Base-by-base conservation (phyloP, 192 early-diverging fungal genomes). In the Lobosporangium transversale region DNA sequence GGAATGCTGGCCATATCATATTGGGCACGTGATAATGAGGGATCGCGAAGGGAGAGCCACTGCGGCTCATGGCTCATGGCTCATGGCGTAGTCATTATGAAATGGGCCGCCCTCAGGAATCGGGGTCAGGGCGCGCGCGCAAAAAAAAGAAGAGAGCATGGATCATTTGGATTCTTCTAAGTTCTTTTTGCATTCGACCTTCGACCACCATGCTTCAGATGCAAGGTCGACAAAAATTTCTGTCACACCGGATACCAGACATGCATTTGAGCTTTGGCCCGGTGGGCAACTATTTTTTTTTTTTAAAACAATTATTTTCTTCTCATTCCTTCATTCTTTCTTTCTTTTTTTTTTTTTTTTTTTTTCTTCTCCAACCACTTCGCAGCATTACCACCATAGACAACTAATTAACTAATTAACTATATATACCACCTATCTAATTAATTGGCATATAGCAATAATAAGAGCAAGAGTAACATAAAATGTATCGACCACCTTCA, bases 401-500 rank as follows among this genome's bases (percentile, higher is more conserved):
- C n/a, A n/a, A n/a, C n/a, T n/a, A n/a, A n/a, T n/a, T n/a, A n/a
- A n/a, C n/a, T n/a, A n/a, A n/a, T n/a, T n/a, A n/a, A n/a, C n/a
- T n/a, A n/a, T n/a, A n/a, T n/a, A n/a, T n/a, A n/a, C n/a, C n/a
- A n/a, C n/a, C n/a, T n/a, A n/a, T n/a, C n/a, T n/a, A n/a, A n/a
- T n/a, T n/a, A n/a, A n/a, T n/a, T n/a, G n/a, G n/a, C n/a, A n/a
- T n/a, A n/a, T n/a, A n/a, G n/a, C n/a, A n/a, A n/a, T n/a, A n/a
- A n/a, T n/a, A n/a, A n/a, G n/a, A n/a, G n/a, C n/a, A n/a, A n/a
- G 37, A 14, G 14, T 49, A 14, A 3, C 20, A 52, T 7, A 14
- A 3, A 26, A 59, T 66, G 62, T 55, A 54, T 17, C 56, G 54
- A 30, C 55, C 33, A 20, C 62, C 70, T n/a, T 23, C 52, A 7